Evolutionary conservation across 2,329 filamentous ascomycete species (phyloP), one percentile per base, ranked within the genome.

Genomic region (Cercospora sp.): DNA sequence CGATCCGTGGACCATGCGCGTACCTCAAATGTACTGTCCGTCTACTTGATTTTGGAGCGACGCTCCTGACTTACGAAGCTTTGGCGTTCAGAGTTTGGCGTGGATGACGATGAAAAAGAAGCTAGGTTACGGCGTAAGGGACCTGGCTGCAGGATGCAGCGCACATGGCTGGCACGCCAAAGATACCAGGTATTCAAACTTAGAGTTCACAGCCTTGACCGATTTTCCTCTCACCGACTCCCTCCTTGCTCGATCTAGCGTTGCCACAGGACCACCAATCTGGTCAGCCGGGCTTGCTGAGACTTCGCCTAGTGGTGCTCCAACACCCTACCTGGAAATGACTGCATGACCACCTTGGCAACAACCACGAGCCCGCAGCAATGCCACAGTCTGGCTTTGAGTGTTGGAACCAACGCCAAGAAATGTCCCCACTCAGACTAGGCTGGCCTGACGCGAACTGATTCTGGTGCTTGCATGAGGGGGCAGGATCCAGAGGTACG

Each of bases 301-400:
- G 48, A 16, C 12, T 55, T 26, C 23, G 48, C 48, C 48, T 55
- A 55, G 48, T 28, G 48, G 20, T 51, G 18, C 45, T 28, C 48
- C 23, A 55, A 28, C 23, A 12, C 13, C 12, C 48, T 28, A 55
- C 48, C 48, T 23, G 48, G 48, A 7, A 55, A n/a, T 26, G 12
- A 3, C 8, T 55, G 13, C 13, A 55, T 13, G 36, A 13, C 36
- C 42, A 45, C 26, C 59, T 61, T 61, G 59, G 59, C 59, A 61
- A 61, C 59, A 61, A 61, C 59, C 59, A 61, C 33, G 33, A 59
- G 33, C 36, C 23, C n/a, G 18, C 30, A 60, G 20, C 36, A n/a
- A 45, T 30, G 12, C 23, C 48, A n/a, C 48, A n/a, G 16, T 26
- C 26, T 48, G 23, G 16, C 48, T 26, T 55, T n/a, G 10, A n/a